Evolutionary conservation across 306 rosid genomes (phyloP).

Genomic region (Abrus pulchellus): DNA sequence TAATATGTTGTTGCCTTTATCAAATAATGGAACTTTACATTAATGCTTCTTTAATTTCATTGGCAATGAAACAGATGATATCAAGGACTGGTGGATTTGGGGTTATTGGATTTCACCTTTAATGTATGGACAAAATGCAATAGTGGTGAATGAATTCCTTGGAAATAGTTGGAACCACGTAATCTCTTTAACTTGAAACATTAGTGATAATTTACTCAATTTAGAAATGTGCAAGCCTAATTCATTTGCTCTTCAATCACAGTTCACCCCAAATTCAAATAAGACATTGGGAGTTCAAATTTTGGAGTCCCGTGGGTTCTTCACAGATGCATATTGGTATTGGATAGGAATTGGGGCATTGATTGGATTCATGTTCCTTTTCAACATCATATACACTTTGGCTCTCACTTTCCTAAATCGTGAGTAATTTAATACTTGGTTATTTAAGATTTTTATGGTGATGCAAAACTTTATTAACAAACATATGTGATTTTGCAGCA

Average conservation of each 20-base stretch:
- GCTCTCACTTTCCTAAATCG: slow-evolving; percentile 61
- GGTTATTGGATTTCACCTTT: slow-evolving; percentile 70
- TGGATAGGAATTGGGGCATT: slow-evolving; percentile 68
- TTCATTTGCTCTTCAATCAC: slow-evolving; percentile 21
- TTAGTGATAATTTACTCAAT: slow-evolving; percentile 1
- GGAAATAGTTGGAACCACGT: slow-evolving; percentile 67
- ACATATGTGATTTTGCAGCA: slow-evolving; percentile 50
- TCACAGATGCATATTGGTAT: slow-evolving; percentile 61
- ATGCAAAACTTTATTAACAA: slow-evolving; percentile 12
- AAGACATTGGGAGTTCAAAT: slow-evolving; percentile 58
- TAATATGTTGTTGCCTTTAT: not conserved
- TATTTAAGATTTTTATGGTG: slow-evolving; percentile 9
- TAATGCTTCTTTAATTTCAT: slow-evolving; percentile 41
- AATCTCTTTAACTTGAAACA: slow-evolving; percentile 44
- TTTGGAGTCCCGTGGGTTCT: slow-evolving; percentile 61
- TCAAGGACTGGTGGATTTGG: slow-evolving; percentile 70
- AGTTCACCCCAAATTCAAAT: slow-evolving; percentile 48
- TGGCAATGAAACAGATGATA: slow-evolving; percentile 56
- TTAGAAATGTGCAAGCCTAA: not conserved
- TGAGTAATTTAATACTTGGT: slow-evolving; percentile 50
- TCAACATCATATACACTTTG: slow-evolving; percentile 48
- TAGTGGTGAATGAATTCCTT: slow-evolving; percentile 66
- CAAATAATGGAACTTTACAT: not conserved
- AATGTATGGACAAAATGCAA: slow-evolving; percentile 70
- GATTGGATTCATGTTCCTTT: slow-evolving; percentile 53